These are phyloP conservation scores for Metarhizium album DNA, from an alignment of 2,329 filamentous ascomycete genomes.

Conservation along the genomic window DNA sequence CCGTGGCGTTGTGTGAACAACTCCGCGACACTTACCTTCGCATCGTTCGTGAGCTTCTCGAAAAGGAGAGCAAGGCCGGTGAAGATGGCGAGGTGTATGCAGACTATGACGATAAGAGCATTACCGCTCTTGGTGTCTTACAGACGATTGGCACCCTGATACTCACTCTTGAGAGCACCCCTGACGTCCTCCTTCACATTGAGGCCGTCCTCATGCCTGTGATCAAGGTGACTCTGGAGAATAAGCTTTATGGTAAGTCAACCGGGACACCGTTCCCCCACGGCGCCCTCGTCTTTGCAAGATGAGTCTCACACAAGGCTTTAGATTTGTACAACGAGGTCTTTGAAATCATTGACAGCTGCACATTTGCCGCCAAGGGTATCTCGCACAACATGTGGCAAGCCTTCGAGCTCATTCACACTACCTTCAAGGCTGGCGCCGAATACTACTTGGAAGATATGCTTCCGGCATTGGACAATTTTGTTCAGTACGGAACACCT, in stretches of 20 bases:
- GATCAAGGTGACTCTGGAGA: slow-evolving; percentile 89
- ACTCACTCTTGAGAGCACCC: slow-evolving; percentile 90
- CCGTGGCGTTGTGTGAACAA: slow-evolving; percentile 91
- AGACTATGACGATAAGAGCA: slow-evolving; percentile 98
- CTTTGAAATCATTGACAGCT: slow-evolving; percentile 98
- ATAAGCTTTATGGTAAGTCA: slow-evolving; percentile 77
- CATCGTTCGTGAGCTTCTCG: slow-evolving; percentile 82
- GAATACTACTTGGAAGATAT: slow-evolving; percentile 98
- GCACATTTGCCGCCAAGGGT: slow-evolving; percentile 91
- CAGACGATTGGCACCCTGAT: slow-evolving; percentile 98
- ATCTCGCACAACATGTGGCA: slow-evolving; percentile 98
- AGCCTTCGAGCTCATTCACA: slow-evolving; percentile 92
- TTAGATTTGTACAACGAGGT: slow-evolving; percentile 91
- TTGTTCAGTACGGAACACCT: slow-evolving; percentile 81
- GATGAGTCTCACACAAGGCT: neutral
- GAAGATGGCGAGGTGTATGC: slow-evolving; percentile 71
- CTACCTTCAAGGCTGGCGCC: slow-evolving; percentile 92
- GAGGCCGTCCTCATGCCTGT: slow-evolving; percentile 96
- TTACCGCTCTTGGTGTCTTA: slow-evolving; percentile 88
- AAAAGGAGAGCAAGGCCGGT: slow-evolving; percentile 70
- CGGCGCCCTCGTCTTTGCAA: neutral
- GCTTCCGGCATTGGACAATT: slow-evolving; percentile 96
- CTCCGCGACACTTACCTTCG: slow-evolving; percentile 90
- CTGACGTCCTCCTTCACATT: slow-evolving; percentile 86
- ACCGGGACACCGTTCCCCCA: neutral